Percentiles rank a stretch among this genome's conserved stretches.
Conservation (phyloP, 192 early-diverging fungal species). For the Backusella mclennaniae region DNA sequence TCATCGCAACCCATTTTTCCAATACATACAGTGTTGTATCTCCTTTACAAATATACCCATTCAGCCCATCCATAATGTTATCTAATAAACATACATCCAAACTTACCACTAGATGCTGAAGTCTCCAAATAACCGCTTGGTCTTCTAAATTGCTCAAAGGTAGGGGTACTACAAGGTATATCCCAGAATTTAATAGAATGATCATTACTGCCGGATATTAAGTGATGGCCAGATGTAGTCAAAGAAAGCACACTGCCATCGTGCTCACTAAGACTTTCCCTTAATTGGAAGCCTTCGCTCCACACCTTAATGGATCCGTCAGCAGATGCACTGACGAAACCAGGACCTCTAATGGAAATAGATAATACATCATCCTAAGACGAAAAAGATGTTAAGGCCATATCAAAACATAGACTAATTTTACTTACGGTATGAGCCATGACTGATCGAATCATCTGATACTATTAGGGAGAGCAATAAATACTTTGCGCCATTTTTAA, state of each 20-base stretch:
- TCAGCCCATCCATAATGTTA: not conserved
- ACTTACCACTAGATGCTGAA: constrained; percentile 15
- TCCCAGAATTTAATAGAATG: constrained; percentile 61
- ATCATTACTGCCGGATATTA: constrained; percentile 64
- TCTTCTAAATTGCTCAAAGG: constrained; percentile 21
- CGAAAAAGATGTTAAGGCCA: not conserved
- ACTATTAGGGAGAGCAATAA: constrained; percentile 16
- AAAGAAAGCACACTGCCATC: constrained; percentile 60
- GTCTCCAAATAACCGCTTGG: constrained; percentile 2
- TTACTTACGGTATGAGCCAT: constrained; percentile 53
- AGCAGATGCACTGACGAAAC: constrained; percentile 62
- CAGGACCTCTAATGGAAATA: constrained; percentile 40
- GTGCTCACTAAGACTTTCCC: constrained; percentile 50
- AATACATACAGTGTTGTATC: constrained; percentile 60
- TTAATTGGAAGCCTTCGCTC: constrained; percentile 58
- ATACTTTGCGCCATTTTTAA: constrained; percentile 35
- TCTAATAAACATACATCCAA: not conserved
- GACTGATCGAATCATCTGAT: constrained; percentile 49
- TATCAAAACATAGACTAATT: not conserved
- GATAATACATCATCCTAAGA: constrained; percentile 58
- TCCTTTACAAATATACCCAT: not conserved
- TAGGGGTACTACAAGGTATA: constrained; percentile 24
- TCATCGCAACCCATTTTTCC: constrained; percentile 67
- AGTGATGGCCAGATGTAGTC: constrained; percentile 41
- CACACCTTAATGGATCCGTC: constrained; percentile 69